A percentile compares a stretch with the other conserved stretches of the same genome.
Evolutionary conservation across 2,329 filamentous ascomycete genomes (phyloP).

Genomic region (Colletotrichum spinosum): DNA sequence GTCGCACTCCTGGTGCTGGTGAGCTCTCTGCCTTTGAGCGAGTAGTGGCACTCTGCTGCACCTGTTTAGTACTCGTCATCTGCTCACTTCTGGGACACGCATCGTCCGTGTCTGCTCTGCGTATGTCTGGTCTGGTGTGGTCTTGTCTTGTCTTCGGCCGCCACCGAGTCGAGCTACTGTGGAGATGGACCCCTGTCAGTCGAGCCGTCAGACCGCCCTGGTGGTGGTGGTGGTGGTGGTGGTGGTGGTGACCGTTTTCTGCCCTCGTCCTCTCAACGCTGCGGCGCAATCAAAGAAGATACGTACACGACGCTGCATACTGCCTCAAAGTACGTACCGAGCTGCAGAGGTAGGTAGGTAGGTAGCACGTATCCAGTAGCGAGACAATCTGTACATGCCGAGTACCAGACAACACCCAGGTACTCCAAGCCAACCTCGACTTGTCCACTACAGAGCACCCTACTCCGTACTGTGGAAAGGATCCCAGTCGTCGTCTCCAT

Average conservation of each 20-base stretch:
- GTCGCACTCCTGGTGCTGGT: not conserved
- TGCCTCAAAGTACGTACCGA: constrained; percentile 1
- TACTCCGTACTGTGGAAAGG: too few relatives aligned
- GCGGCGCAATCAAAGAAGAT: not conserved
- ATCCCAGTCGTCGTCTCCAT: constrained; percentile 2
- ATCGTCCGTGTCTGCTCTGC: not conserved
- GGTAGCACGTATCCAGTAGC: too few relatives aligned
- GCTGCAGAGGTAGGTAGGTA: not conserved
- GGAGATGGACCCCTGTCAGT: too few relatives aligned
- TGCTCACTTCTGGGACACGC: too few relatives aligned
- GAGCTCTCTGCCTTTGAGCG: too few relatives aligned
- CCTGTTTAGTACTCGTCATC: too few relatives aligned
- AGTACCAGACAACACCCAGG: too few relatives aligned
- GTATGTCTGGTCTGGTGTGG: not conserved
- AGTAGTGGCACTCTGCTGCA: too few relatives aligned
- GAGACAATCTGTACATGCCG: constrained; percentile 6
- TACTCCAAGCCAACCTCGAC: too few relatives aligned
- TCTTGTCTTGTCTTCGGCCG: not conserved
- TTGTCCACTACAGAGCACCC: too few relatives aligned
- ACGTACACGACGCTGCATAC: too few relatives aligned
- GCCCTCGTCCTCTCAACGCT: constrained; percentile 9
- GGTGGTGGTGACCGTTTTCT: constrained; percentile 25
- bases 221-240: not conserved
- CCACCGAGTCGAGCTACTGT: too few relatives aligned
- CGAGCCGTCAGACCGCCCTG: constrained; percentile 28